phyloP scores from a whole-genome alignment of 495 filamentous ascomycete species.

The Penicillium steckii region DNA sequence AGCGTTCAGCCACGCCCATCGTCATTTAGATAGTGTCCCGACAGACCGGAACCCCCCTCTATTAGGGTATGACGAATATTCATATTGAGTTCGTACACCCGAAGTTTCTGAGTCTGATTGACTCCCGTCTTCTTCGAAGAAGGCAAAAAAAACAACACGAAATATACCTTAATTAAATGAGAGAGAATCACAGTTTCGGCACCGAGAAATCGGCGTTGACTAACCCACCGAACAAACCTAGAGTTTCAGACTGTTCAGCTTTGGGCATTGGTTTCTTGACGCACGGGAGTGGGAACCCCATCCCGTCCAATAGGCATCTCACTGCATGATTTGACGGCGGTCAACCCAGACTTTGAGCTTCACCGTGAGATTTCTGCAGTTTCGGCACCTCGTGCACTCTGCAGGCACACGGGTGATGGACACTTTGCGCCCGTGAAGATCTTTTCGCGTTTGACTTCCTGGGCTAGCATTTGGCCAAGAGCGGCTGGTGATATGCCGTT shows the following conservation, averaged over 20 bases:
- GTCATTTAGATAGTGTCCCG: neutral
- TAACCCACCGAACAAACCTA: neutral
- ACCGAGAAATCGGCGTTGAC: neutral
- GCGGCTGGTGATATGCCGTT: neutral
- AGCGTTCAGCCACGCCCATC: neutral
- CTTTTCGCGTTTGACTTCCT: neutral
- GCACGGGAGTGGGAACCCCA: neutral
- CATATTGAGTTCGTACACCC: neutral
- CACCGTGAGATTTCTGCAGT: neutral
- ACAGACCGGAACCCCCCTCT: neutral
- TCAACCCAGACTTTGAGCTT: neutral
- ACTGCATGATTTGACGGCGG: constrained; percentile 5
- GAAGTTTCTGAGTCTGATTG: neutral
- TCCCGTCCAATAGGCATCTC: neutral
- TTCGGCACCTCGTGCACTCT: neutral
- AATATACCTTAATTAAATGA: neutral
- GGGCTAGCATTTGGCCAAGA: neutral
- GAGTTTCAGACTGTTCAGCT: neutral
- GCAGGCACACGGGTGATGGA: constrained; percentile 5
- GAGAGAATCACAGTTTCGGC: neutral
- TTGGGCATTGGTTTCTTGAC: neutral
- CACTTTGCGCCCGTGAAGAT: neutral
- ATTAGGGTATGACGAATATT: neutral
- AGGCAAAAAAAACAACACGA: neutral
- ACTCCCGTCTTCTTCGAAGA: neutral